These are phyloP conservation scores for Thalassia testudinum DNA, from an alignment of 116 monocot species.

Conservation along the genomic window DNA sequence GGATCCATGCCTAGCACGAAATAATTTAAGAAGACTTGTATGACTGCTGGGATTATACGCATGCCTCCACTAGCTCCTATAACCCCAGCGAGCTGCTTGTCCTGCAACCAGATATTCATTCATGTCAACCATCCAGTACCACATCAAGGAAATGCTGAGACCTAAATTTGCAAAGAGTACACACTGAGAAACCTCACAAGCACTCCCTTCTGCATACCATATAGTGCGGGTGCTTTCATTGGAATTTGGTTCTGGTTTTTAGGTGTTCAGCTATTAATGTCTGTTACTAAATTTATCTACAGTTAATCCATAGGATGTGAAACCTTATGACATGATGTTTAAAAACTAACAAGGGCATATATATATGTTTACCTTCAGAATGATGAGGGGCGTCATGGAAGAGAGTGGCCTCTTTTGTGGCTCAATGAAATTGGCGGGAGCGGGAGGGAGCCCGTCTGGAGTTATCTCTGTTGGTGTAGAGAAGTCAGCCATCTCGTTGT, in stretches of 20 bases:
- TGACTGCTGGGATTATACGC: constrained; percentile 60
- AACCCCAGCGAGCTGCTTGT: constrained; percentile 70
- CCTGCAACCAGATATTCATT: constrained; percentile 34
- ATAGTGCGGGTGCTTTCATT: no score
- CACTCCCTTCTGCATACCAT: no score
- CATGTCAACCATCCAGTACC: no score
- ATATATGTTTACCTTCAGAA: constrained; percentile 54
- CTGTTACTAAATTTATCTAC: no score
- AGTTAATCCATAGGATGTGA: no score
- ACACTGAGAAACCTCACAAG: no score
- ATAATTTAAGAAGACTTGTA: constrained; percentile 82
- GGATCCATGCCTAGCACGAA: constrained; percentile 71
- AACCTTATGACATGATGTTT: no score
- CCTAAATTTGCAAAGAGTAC: no score
- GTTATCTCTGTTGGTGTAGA: constrained; percentile 48
- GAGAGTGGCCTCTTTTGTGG: constrained; percentile 77
- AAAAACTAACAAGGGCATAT: no score
- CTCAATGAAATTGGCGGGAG: constrained; percentile 83
- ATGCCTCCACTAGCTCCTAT: constrained; percentile 74
- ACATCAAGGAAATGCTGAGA: no score
- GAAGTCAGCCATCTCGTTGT: constrained; percentile 97
- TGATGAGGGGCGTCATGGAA: constrained; percentile 84
- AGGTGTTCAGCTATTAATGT: no score
- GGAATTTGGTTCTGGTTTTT: no score
- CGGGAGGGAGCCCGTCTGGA: constrained; percentile 59